phyloP scores from a whole-genome alignment of 345 rosid species.

The Excoecaria agallocha region DNA sequence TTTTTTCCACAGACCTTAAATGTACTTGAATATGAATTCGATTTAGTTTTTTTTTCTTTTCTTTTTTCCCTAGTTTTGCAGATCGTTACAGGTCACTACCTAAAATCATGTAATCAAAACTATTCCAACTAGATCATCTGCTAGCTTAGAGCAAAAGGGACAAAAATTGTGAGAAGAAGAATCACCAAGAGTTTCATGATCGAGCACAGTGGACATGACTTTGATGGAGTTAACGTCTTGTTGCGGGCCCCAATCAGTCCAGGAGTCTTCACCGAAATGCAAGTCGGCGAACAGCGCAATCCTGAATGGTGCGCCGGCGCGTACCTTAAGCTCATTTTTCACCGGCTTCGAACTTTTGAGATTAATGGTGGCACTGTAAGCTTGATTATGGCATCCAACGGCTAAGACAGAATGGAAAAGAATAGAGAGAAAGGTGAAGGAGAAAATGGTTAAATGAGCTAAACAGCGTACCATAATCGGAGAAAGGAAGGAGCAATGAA shows the following conservation, averaged over 20 bases:
- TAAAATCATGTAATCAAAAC: background rate
- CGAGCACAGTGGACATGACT: slow-evolving; percentile 65
- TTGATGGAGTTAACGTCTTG: slow-evolving; percentile 56
- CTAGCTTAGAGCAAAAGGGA: background rate
- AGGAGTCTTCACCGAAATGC: slow-evolving; percentile 73
- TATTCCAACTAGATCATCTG: no score
- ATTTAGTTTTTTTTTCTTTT: no score
- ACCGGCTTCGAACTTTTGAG: background rate
- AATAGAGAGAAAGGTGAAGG: background rate
- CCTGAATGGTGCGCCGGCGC: slow-evolving; percentile 43
- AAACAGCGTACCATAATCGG: slow-evolving; percentile 4
- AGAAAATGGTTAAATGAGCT: background rate
- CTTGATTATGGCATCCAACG: slow-evolving; percentile 15
- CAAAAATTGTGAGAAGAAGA: background rate
- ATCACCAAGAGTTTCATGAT: slow-evolving; percentile 58
- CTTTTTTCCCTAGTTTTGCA: background rate
- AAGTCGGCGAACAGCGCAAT: slow-evolving; percentile 73
- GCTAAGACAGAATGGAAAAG: slow-evolving; percentile 17
- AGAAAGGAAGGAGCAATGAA: background rate
- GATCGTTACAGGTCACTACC: background rate
- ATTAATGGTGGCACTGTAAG: slow-evolving; percentile 7
- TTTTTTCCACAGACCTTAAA: no score
- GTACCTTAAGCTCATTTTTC: slow-evolving; percentile 24
- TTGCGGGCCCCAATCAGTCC: slow-evolving; percentile 76
- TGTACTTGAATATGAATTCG: no score